Conservation (phyloP, 495 filamentous ascomycete genomes). For the Hypomontagnella monticulosa region DNA sequence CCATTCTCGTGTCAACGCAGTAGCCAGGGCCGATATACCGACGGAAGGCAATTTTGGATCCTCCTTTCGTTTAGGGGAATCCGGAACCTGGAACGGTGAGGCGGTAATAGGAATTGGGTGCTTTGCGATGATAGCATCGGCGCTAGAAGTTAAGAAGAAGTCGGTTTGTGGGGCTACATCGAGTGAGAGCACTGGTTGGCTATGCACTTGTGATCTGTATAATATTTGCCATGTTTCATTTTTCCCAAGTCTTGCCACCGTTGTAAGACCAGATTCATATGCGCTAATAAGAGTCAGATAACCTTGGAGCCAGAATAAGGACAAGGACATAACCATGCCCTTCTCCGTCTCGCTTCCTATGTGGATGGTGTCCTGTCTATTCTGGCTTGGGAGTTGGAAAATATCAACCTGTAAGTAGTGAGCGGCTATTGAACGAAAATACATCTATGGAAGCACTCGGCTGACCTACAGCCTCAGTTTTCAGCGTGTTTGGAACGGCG, state of each 20-base stretch:
- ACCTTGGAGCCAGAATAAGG: slow-evolving; percentile 61
- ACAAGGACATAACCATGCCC: slow-evolving; percentile 92
- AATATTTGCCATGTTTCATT: slow-evolving; percentile 64
- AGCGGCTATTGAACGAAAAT: neutral
- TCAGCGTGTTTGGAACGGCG: slow-evolving; percentile 79
- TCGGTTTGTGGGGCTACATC: slow-evolving; percentile 65
- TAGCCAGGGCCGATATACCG: slow-evolving; percentile 41
- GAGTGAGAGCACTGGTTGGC: slow-evolving; percentile 87
- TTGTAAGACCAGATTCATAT: slow-evolving; percentile 85
- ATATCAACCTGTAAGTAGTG: slow-evolving; percentile 72
- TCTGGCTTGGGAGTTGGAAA: slow-evolving; percentile 80
- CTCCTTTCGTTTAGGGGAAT: slow-evolving; percentile 1
- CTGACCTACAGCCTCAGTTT: slow-evolving; percentile 72
- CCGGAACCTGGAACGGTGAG: slow-evolving; percentile 10
- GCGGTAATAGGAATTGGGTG: slow-evolving; percentile 59
- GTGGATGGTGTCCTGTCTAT: slow-evolving; percentile 70
- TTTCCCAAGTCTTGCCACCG: slow-evolving; percentile 57
- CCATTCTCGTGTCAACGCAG: slow-evolving; percentile 28
- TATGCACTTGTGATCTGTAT: slow-evolving; percentile 75
- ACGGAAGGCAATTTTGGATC: slow-evolving; percentile 10
- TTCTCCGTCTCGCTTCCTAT: slow-evolving; percentile 64
- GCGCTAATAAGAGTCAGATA: slow-evolving; percentile 70
- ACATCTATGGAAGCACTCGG: neutral
- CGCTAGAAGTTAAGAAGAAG: slow-evolving; percentile 83
- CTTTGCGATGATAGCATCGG: slow-evolving; percentile 68